Evolutionary conservation across 495 filamentous ascomycete species (phyloP), one percentile per base, ranked within the genome.

Genomic region (Thermothielavioides terrestris): DNA sequence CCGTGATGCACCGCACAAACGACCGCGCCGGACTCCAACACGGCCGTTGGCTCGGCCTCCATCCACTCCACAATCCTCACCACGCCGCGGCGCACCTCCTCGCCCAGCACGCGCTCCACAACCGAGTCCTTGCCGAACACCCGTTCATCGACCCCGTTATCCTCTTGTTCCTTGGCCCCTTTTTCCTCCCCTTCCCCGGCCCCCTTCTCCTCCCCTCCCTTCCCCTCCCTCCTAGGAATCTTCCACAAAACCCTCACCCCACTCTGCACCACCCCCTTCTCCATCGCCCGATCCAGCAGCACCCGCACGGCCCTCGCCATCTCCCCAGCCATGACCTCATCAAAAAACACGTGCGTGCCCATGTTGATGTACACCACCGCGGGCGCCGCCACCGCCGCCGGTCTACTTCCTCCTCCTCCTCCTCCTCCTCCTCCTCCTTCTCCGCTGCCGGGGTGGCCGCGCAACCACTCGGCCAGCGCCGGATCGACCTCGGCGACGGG

Each of bases 211-310:
- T 52, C 23, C n/a, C n/a, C n/a, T n/a, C n/a, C n/a, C 12, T 52
- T 54, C 5, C 48, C 38, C 20, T 40, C 55, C 9, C 54, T 34
- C 2, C 49, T 54, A 1, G 48, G 58, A 22, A 75, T 37, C 55
- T 74, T 74, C 72, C 72, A 75, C 28, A 75, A 57, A 0, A 74
- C 64, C 58, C 73, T 68, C 7, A 72, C 22, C 3, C 60, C 53
- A n/a, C n/a, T n/a, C n/a, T n/a, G n/a, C 11, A 17, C 26, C 11
- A 50, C 26, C 5, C 40, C 14, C 28, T 30, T 37, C 21, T 51
- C 53, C 12, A 31, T 8, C 1, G 34, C 45, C 11, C 46, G 34
- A 15, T 64, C 56, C 3, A 73, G 36, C 9, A 72, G 42, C 15
- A 62, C 56, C 6, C 53, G 52, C 9, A 75, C 36, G 8, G 60